Base-by-base conservation (phyloP, 1,284 basidiomycete species). In the Cryptococcus sp. region DNA sequence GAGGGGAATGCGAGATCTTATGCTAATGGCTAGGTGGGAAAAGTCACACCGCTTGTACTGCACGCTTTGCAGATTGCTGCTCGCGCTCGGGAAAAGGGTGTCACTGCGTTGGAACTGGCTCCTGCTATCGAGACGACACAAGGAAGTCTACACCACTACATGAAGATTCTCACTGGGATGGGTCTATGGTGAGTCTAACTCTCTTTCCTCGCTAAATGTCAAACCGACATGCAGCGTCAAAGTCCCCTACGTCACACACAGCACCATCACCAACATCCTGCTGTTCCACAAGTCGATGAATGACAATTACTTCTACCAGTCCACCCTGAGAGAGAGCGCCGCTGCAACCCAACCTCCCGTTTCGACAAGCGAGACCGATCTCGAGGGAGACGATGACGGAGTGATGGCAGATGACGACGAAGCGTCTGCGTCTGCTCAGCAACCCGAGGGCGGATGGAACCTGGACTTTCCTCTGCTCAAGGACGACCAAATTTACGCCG, bases 101-200 rank as follows among this genome's bases (percentile, higher is more conserved):
- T 68, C 44, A 60, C 60, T 2, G 58, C 57, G 6, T 52, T 64
- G 31, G 66, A 69, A 44, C 66, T 72, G 10, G 66, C 62, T 1
- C 68, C 64, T 10, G 43, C 66, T 24, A 57, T 66, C 7, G 63
- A 60, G 35, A 51, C 41, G 3, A 62, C 58, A 47, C 65, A 67
- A 58, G 67, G 67, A 26, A 64, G 63, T 52, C 62, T 65, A 46
- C 62, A 62, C 47, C 61, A 68, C 52, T 67, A 59, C 45, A 59
- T 69, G 52, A 67, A 68, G 45, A 59, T 65, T 0, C 48, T 72
- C 19, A 44, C 57, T 2, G 54, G 56, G 16, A 47, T 64, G 7
- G 64, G 63, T 5, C 54, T 72, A 23, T 63, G 53, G 65, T 67
- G 43, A 48, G 65, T 53, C 12, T 21, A n/a, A 31, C 7, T 31